Percentiles rank a stretch among this genome's conserved stretches.
Conservation (phyloP, 1,139 yeast species). For the Magnusiomyces starmeri region DNA sequence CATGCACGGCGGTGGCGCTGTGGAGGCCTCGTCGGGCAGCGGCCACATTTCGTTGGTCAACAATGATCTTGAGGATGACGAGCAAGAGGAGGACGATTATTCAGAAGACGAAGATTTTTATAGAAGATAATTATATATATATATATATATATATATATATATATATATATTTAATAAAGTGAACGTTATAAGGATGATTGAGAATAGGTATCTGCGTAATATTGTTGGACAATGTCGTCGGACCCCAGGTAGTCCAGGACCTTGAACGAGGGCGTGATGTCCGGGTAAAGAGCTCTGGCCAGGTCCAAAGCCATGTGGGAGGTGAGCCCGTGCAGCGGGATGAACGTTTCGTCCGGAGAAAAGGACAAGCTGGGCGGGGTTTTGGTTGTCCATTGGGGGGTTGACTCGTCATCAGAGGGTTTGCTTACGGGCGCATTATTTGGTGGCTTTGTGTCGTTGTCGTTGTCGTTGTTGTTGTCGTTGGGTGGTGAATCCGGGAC, state of each 20-base stretch:
- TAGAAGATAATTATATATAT: too few relatives aligned
- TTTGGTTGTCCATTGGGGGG: not conserved
- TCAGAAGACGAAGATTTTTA: too few relatives aligned
- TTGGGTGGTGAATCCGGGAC: not conserved
- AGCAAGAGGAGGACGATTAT: not conserved
- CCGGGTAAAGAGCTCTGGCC: constrained; percentile 10
- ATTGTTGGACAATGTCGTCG: constrained; percentile 9
- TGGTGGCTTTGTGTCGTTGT: not conserved
- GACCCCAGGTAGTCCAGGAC: constrained; percentile 10
- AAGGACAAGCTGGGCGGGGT: not conserved
- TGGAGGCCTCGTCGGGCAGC: too few relatives aligned
- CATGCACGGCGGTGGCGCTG: not conserved
- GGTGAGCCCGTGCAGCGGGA: constrained; percentile 25
- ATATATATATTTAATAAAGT: too few relatives aligned
- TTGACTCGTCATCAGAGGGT: not conserved
- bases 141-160: too few relatives aligned
- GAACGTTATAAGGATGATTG: too few relatives aligned
- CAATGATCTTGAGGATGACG: too few relatives aligned
- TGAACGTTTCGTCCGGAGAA: not conserved
- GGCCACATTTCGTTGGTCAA: too few relatives aligned
- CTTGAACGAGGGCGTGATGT: constrained; percentile 5
- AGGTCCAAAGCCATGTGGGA: constrained; percentile 30
- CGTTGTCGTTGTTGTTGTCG: not conserved
- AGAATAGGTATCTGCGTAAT: not conserved
- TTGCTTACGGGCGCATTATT: not conserved